Percentiles rank a stretch among this genome's conserved stretches.
phyloP scores from a whole-genome alignment of 164 flowering plant species.

The Kingdonia uniflora region DNA sequence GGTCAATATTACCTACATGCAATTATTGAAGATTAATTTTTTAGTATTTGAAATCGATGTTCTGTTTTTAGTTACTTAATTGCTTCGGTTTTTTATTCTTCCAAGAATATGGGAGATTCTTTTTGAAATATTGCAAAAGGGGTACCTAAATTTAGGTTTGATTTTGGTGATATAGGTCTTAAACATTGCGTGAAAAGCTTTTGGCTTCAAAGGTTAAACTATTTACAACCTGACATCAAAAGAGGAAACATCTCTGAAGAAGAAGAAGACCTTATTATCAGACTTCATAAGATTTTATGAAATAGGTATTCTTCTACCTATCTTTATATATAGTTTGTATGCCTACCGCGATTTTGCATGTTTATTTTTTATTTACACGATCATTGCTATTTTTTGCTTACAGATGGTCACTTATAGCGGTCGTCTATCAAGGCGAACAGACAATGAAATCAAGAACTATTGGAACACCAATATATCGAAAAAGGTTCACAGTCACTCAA shows the following conservation, averaged over 20 bases:
- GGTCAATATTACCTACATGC: not conserved
- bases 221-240: not conserved
- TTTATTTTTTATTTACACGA: not conserved
- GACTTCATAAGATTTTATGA: not conserved
- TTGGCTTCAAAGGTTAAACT: not conserved
- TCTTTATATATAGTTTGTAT: too few relatives aligned
- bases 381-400: not conserved
- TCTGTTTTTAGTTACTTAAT: too few relatives aligned
- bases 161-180: not conserved
- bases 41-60: not conserved
- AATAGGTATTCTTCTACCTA: not conserved
- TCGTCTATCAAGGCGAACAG: not conserved
- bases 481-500: not conserved
- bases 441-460: constrained; percentile 3
- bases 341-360: not conserved
- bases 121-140: too few relatives aligned
- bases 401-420: constrained; percentile 2
- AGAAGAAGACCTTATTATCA: not conserved
- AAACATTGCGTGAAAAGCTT: constrained; percentile 1
- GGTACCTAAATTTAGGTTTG: not conserved
- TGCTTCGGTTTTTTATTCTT: too few relatives aligned
- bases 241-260: constrained; percentile 3
- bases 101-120: too few relatives aligned
- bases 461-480: not conserved
- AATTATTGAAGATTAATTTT: not conserved